A percentile compares a stretch with the other conserved stretches of the same genome.
Evolutionary conservation across 371 early-diverging fungal genomes (phyloP).

Genomic region (Haplosporangium sp.): DNA sequence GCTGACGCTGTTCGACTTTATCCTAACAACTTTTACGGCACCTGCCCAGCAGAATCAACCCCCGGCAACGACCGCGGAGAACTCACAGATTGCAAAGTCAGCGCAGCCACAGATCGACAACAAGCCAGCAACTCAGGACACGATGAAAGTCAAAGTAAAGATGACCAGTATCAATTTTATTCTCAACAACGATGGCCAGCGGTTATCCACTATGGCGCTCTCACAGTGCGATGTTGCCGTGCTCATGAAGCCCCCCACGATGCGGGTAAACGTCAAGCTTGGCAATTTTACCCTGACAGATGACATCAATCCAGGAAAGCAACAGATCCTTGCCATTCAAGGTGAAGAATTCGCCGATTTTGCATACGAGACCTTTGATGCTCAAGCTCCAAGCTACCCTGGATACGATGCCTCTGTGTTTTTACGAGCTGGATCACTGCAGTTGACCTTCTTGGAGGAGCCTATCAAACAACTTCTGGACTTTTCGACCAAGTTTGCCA

Average conservation of each 20-base stretch:
- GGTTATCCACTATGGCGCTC: constrained; percentile 82
- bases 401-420: constrained; percentile 88
- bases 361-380: constrained; percentile 81
- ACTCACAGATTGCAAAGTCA: constrained; percentile 4
- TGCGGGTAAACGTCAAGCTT: constrained; percentile 83
- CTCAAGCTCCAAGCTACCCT: constrained; percentile 65
- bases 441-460: constrained; percentile 76
- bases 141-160: constrained; percentile 76
- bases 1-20: constrained; percentile 85
- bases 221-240: constrained; percentile 80
- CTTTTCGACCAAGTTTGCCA: constrained; percentile 82
- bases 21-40: constrained; percentile 85
- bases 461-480: constrained; percentile 65
- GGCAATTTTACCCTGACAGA: constrained; percentile 86
- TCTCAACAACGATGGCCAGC: constrained; percentile 85
- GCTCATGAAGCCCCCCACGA: constrained; percentile 66
- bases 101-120: constrained; percentile 20
- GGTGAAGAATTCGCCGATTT: constrained; percentile 92
- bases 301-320: constrained; percentile 59
- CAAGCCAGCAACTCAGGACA: constrained; percentile 41
- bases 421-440: constrained; percentile 86
- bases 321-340: constrained; percentile 83
- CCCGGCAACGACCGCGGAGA: constrained; percentile 11
- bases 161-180: constrained; percentile 86
- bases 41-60: constrained; percentile 27